A percentile compares a stretch with the other conserved stretches of the same genome.
Evolutionary conservation across 345 rosid species (phyloP).

Genomic region (Garcia nutans): DNA sequence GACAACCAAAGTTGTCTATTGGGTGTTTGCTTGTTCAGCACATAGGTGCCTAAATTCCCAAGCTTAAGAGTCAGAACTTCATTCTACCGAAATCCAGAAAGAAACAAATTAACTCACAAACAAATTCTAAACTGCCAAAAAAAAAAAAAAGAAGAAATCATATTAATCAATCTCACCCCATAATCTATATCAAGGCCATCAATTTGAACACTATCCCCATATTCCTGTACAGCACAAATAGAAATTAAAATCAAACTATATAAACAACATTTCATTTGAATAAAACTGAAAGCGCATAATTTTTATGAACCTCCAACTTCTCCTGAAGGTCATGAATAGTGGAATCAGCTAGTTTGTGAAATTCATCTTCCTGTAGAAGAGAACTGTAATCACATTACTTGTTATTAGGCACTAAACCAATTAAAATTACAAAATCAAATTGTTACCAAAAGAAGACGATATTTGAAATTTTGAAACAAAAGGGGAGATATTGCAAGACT

Average conservation of each 20-base stretch:
- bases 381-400: constrained; percentile 53
- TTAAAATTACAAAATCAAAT: no score
- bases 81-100: constrained; percentile 47
- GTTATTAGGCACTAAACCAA: constrained; percentile 1
- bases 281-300: neutral
- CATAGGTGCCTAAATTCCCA: constrained; percentile 81
- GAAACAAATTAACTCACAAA: neutral
- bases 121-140: neutral
- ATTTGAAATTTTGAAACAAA: neutral
- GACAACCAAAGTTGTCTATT: constrained; percentile 92
- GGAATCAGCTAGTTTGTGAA: constrained; percentile 69
- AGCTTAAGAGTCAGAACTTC: constrained; percentile 86
- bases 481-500: neutral
- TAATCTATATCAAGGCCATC: constrained; percentile 92
- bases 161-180: constrained; percentile 54
- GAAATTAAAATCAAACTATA: neutral
- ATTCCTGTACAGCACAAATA: constrained; percentile 50
- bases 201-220: constrained; percentile 68
- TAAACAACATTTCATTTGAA: neutral
- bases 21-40: constrained; percentile 86
- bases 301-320: neutral
- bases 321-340: constrained; percentile 71
- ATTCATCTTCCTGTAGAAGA: constrained; percentile 81
- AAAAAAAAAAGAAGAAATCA: neutral
- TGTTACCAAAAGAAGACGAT: no score